Conservation (phyloP, 1,284 basidiomycete species). For the Vanrija humicola region DNA sequence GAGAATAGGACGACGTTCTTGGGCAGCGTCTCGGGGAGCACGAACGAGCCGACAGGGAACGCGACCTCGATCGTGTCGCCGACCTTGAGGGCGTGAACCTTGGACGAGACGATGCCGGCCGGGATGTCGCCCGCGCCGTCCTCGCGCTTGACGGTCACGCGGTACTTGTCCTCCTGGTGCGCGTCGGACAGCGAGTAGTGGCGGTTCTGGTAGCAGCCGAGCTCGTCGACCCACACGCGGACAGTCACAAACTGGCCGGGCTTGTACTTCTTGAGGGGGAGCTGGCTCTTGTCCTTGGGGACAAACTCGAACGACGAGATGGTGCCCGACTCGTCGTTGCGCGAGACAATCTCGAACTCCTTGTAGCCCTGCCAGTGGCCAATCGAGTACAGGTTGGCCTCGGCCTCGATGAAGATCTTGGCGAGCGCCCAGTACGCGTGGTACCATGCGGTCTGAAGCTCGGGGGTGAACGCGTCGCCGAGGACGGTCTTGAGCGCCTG, state of each 20-base stretch:
- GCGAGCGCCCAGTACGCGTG: conserved; percentile 24
- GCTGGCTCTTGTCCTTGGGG: conserved; percentile 23
- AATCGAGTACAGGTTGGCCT: conserved; percentile 29
- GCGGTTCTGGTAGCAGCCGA: conserved; percentile 19
- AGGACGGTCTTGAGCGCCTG: conserved; percentile 32
- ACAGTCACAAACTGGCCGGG: conserved; percentile 40
- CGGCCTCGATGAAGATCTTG: conserved; percentile 37
- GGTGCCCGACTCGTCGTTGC: conserved; percentile 25
- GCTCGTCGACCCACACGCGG: conserved; percentile 14
- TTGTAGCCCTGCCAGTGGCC: conserved; percentile 31
- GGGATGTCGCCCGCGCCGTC: conserved; percentile 18
- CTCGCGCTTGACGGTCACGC: conserved; percentile 37
- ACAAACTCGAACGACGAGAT: conserved; percentile 33
- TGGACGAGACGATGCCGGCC: conserved; percentile 11
- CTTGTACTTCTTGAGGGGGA: conserved; percentile 25
- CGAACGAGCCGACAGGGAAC: conserved; percentile 33
- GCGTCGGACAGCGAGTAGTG: conserved; percentile 36
- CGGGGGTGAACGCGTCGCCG: conserved; percentile 35
- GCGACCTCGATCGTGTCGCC: conserved; percentile 28
- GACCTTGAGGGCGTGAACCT: conserved; percentile 28
- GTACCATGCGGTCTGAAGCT: conserved; percentile 36
- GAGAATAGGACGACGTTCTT: conserved; percentile 36
- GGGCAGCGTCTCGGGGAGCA: conserved; percentile 19
- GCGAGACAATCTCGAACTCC: conserved; percentile 27
- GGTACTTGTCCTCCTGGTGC: conserved; percentile 23